Evolutionary conservation across 306 rosid genomes (phyloP), one percentile per base, ranked within the genome.

Genomic region (Echinosophora koreensis): DNA sequence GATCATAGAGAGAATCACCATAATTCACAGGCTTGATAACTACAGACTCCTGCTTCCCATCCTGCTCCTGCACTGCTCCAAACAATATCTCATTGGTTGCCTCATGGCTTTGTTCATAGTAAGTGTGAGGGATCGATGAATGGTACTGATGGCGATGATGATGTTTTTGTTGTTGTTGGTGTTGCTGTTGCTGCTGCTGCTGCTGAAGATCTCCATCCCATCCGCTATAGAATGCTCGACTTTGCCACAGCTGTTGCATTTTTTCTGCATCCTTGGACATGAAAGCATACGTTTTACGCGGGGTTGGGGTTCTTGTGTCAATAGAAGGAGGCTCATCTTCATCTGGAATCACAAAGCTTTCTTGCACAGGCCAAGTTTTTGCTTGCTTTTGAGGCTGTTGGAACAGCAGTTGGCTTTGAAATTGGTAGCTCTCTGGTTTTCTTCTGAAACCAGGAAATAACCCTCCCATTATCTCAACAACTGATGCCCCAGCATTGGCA

Each of bases 1-100:
- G 87, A 78, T 86, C 84, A 66, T 75, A 86, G 82, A 84, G 54
- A 74, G 90, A 80, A 46, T 82, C 80, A 28, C 88, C 90, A 76
- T 93, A 88, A 49, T 91, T 70, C 75, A 89, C 81, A 44, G 96
- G 92, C 87, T 87, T 89, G 71, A 88, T 85, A 61, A 84, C 86
- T 13, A 56, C 86, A n/a, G 84, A 52, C 47, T 81, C 86, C 32
- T 73, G 67, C 82, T 77, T 85, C 73, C 68, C 68, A 66, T 55
- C 87, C 34, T 87, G 91, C 86, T 89, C 98, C 80, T 93, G 98
- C 76, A 91, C 93, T 32, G 96, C 97, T 73, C 98, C 98, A 49
- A 91, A 91, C 42, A 93, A 73, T 52, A 89, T 80, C 73, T 91
- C 98, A 7, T 77, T 84, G 71, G 91, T 91, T 75, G 82, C 82